A percentile compares a stretch with the other conserved stretches of the same genome.
Evolutionary conservation across 805 yeast genomes (phyloP).

Genomic region (Komagataella ulmi): DNA sequence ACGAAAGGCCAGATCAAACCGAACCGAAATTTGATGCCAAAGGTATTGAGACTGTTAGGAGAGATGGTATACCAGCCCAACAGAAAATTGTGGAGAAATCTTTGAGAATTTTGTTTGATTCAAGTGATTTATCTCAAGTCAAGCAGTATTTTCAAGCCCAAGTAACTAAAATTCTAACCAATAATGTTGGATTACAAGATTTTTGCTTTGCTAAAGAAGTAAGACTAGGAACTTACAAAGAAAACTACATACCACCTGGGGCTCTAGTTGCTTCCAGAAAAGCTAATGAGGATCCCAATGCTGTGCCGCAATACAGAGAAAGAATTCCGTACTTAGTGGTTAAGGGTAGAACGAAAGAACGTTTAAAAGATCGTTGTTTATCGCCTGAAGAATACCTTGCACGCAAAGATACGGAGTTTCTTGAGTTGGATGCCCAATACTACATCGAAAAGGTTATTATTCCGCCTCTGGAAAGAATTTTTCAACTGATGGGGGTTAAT

Average conservation of each 20-base stretch:
- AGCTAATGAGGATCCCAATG: slow-evolving; percentile 50
- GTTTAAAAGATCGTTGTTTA: slow-evolving; percentile 65
- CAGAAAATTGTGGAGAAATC: slow-evolving; percentile 68
- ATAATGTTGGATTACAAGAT: slow-evolving; percentile 59
- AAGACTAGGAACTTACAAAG: slow-evolving; percentile 70
- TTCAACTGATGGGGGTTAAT: slow-evolving; percentile 75
- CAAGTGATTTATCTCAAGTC: slow-evolving; percentile 56
- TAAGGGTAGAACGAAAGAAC: slow-evolving; percentile 36
- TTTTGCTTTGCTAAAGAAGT: slow-evolving; percentile 91
- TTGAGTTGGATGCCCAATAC: slow-evolving; percentile 65
- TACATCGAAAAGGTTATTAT: slow-evolving; percentile 73
- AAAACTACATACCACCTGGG: slow-evolving; percentile 74
- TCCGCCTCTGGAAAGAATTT: slow-evolving; percentile 82
- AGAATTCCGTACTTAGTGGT: slow-evolving; percentile 80
- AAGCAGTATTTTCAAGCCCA: slow-evolving; percentile 52
- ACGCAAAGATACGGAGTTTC: slow-evolving; percentile 14
- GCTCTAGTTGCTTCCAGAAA: slow-evolving; percentile 65
- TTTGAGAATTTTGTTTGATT: slow-evolving; percentile 55
- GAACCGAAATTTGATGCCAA: slow-evolving; percentile 81
- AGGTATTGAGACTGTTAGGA: slow-evolving; percentile 87
- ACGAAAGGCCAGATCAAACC: slow-evolving; percentile 40
- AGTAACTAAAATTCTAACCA: slow-evolving; percentile 52
- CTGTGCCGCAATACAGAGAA: slow-evolving; percentile 80
- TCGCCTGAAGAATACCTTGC: slow-evolving; percentile 64
- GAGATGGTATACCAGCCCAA: slow-evolving; percentile 93